Evolutionary conservation across 202 grass and related monocot genomes (phyloP).

Genomic region (Miscanthus sacchariflorus): DNA sequence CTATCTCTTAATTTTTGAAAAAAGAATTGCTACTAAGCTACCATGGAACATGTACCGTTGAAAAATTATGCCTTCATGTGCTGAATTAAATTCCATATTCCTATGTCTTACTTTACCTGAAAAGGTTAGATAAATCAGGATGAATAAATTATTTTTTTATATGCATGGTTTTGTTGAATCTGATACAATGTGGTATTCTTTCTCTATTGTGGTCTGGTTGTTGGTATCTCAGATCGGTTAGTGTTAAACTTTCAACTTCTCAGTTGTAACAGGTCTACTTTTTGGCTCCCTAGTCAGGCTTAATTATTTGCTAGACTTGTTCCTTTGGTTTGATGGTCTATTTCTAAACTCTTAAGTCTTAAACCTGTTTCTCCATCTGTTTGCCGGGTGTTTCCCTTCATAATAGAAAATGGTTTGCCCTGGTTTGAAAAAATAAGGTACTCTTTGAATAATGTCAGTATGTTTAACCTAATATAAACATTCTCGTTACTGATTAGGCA

Average conservation of each 20-base stretch:
- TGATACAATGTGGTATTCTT: background rate
- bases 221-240: background rate
- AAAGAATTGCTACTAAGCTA: background rate
- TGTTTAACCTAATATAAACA: background rate
- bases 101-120: background rate
- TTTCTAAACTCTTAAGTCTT: background rate
- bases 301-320: background rate
- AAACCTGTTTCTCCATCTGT: background rate
- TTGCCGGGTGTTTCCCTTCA: background rate
- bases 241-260: background rate
- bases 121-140: background rate
- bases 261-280: background rate
- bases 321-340: background rate
- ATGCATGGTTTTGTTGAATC: conserved; percentile 1
- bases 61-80: background rate
- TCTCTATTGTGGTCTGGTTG: background rate
- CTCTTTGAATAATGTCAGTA: background rate
- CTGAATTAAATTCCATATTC: background rate
- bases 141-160: background rate
- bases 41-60: background rate
- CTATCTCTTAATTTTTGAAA: background rate
- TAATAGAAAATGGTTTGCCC: background rate
- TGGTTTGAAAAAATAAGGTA: background rate
- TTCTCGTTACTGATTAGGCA: conserved; percentile 45
- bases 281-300: background rate